phyloP scores from a whole-genome alignment of 371 early-diverging fungal species.

The Mortierella polycephala region DNA sequence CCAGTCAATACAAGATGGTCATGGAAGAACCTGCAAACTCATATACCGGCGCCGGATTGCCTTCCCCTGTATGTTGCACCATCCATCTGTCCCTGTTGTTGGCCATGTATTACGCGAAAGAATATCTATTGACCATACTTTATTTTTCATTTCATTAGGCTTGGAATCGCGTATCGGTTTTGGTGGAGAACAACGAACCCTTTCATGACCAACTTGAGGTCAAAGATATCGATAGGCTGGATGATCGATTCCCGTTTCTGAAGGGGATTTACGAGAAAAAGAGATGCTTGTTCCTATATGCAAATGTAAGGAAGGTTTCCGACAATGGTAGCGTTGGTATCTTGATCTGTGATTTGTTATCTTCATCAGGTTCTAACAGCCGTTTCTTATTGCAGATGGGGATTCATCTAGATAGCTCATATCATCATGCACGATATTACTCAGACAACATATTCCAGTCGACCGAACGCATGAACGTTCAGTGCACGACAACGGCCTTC shows the following conservation, averaged over 20 bases:
- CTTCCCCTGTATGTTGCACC: slow-evolving; percentile 1
- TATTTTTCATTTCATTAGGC: not conserved
- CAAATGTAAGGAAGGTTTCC: slow-evolving; percentile 19
- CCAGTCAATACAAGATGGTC: slow-evolving; percentile 28
- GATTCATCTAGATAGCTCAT: slow-evolving; percentile 16
- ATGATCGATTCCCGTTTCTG: slow-evolving; percentile 25
- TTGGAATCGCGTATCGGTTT: slow-evolving; percentile 12
- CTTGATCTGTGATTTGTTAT: not conserved
- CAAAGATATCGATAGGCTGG: slow-evolving; percentile 20
- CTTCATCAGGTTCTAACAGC: not conserved
- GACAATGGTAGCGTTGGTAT: not conserved
- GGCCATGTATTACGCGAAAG: not conserved
- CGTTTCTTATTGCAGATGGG: slow-evolving; percentile 19
- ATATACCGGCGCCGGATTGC: not conserved
- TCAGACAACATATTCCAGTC: slow-evolving; percentile 63
- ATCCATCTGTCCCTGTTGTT: not conserved
- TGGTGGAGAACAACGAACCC: slow-evolving; percentile 20
- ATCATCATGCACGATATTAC: slow-evolving; percentile 5
- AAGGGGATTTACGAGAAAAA: slow-evolving; percentile 19
- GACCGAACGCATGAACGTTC: slow-evolving; percentile 59
- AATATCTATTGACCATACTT: not conserved
- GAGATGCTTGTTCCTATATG: slow-evolving; percentile 25
- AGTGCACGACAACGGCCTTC: slow-evolving; percentile 71
- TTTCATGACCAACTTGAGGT: slow-evolving; percentile 36
- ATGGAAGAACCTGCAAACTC: slow-evolving; percentile 21